Evolutionary conservation across 2,329 filamentous ascomycete genomes (phyloP).

Genomic region (Paraconiothyrium brasiliense): DNA sequence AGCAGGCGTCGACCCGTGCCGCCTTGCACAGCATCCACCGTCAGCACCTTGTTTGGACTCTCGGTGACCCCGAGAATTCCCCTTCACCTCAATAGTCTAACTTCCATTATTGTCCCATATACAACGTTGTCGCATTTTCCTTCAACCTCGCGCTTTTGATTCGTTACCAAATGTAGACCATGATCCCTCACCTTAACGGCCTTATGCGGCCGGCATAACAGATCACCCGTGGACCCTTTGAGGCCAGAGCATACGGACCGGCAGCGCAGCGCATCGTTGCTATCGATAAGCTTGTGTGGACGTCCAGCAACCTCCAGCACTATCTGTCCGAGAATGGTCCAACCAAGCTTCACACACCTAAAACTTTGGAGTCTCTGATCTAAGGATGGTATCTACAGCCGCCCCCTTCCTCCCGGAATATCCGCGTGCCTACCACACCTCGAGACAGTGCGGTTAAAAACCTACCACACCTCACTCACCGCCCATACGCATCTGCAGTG

Average conservation of each 20-base stretch:
- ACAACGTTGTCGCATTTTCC: conserved; percentile 5
- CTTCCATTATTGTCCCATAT: conserved; percentile 18
- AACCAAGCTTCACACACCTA: not conserved
- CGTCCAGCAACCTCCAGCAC: conserved; percentile 1
- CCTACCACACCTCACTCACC: not conserved
- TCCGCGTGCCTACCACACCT: not conserved
- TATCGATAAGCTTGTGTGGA: conserved; percentile 22
- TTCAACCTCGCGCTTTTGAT: conserved; percentile 18
- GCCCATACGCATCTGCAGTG: conserved; percentile 3
- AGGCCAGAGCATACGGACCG: conserved; percentile 16
- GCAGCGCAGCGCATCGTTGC: conserved; percentile 10
- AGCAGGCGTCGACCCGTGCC: conserved; percentile 9
- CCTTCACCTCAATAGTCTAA: conserved; percentile 4
- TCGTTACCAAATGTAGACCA: conserved; percentile 21
- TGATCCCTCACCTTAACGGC: conserved; percentile 17
- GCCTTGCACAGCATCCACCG: not conserved
- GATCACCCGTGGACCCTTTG: conserved; percentile 15
- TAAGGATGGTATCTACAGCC: not conserved
- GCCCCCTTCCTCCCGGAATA: not conserved
- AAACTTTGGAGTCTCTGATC: not conserved
- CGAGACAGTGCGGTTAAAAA: conserved; percentile 1
- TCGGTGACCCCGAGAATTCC: not conserved
- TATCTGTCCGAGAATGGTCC: too few species aligned
- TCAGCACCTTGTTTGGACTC: not conserved
- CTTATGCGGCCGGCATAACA: conserved; percentile 24